Evolutionary conservation across 1,284 basidiomycete species (phyloP).

Genomic region (Papiliotrema fonsecae): DNA sequence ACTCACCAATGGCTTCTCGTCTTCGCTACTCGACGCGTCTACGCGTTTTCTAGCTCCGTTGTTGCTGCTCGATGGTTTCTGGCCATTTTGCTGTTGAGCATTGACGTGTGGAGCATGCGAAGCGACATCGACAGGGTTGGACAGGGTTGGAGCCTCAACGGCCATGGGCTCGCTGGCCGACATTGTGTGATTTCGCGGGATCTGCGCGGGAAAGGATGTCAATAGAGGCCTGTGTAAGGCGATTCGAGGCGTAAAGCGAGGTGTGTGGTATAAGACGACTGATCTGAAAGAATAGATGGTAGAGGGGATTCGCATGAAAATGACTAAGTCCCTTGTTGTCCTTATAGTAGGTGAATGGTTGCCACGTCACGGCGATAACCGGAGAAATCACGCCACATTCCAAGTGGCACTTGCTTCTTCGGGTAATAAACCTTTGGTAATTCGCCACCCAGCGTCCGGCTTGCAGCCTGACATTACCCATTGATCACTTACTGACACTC

Average conservation of each 20-base stretch:
- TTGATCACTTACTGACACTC: too few relatives aligned
- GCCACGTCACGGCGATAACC: too few relatives aligned
- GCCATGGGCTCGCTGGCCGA: slow-evolving; percentile 24
- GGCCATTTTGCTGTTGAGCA: slow-evolving; percentile 18
- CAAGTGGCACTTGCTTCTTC: too few relatives aligned
- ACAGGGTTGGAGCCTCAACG: slow-evolving; percentile 24
- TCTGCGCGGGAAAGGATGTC: neutral
- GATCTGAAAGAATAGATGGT: neutral
- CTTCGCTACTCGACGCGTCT: slow-evolving; percentile 23
- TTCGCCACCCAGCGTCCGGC: too few relatives aligned
- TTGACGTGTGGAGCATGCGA: slow-evolving; percentile 10
- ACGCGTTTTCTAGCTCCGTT: slow-evolving; percentile 14
- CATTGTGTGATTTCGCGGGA: slow-evolving; percentile 14
- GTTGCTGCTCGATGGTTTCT: slow-evolving; percentile 11
- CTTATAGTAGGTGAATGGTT: too few relatives aligned
- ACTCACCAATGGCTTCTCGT: slow-evolving; percentile 46
- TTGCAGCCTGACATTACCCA: too few relatives aligned
- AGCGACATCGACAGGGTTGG: neutral
- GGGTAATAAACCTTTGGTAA: too few relatives aligned
- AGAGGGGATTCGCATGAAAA: neutral
- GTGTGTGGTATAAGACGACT: slow-evolving; percentile 2
- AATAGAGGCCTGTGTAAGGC: neutral
- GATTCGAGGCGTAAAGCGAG: neutral
- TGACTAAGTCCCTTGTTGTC: neutral
- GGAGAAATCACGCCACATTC: too few relatives aligned